phyloP scores from a whole-genome alignment of 1,284 basidiomycete species.

The Ustilago bromivora region DNA sequence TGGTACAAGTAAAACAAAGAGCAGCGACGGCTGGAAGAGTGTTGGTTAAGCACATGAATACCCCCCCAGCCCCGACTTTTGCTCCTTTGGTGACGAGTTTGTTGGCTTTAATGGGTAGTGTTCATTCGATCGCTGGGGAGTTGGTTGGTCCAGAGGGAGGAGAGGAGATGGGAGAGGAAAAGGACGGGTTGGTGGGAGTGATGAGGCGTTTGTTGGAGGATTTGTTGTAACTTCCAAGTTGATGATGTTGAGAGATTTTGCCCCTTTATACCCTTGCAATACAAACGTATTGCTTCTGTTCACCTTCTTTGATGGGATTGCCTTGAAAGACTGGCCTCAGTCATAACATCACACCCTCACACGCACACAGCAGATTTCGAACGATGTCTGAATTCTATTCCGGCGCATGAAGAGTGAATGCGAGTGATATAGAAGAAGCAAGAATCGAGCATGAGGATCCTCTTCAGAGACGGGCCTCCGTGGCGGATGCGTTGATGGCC shows the following conservation, averaged over 20 bases:
- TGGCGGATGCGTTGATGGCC: background rate
- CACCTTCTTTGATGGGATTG: too few species aligned
- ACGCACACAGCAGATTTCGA: too few species aligned
- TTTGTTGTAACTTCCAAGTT: too few species aligned
- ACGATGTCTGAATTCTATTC: too few species aligned
- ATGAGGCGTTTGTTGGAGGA: background rate
- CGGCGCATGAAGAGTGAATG: too few species aligned
- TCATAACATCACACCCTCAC: too few species aligned
- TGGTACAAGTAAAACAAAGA: background rate
- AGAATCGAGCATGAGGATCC: too few species aligned
- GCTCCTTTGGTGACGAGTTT: conserved; percentile 19
- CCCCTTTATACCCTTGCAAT: too few species aligned
- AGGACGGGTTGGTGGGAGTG: background rate
- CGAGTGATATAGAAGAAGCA: too few species aligned
- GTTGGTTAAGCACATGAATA: conserved; percentile 32
- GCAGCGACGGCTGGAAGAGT: background rate
- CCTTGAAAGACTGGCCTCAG: too few species aligned
- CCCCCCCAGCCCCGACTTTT: conserved; percentile 48
- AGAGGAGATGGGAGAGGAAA: background rate
- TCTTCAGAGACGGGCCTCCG: background rate
- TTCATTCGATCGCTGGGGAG: background rate
- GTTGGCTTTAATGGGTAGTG: conserved; percentile 11
- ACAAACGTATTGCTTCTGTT: too few species aligned
- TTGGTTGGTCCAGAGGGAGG: background rate
- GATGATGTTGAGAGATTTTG: too few species aligned